A percentile compares a stretch with the other conserved stretches of the same genome.
Conservation (phyloP, 805 yeast species). For the Ogataea ganodermae region DNA sequence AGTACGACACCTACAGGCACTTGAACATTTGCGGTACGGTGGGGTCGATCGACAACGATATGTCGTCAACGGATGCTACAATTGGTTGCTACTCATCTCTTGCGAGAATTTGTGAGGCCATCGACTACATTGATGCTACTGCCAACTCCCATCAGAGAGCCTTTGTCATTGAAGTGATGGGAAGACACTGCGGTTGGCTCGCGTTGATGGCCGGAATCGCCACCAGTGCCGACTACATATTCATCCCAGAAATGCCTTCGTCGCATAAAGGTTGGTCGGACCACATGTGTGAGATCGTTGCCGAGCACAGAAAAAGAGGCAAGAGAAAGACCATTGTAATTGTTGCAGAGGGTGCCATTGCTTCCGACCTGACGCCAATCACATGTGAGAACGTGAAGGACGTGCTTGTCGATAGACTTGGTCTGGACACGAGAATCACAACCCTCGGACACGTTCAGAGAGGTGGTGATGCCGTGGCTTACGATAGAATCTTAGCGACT, state of each 20-base stretch:
- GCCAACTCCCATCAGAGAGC: constrained; percentile 84
- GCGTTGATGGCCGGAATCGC: constrained; percentile 80
- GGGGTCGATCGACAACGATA: constrained; percentile 83
- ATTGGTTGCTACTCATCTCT: constrained; percentile 81
- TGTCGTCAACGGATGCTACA: constrained; percentile 83
- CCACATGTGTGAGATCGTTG: constrained; percentile 62
- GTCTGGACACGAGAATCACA: constrained; percentile 82
- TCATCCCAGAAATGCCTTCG: constrained; percentile 81
- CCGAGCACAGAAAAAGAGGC: constrained; percentile 68
- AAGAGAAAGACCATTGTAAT: constrained; percentile 77
- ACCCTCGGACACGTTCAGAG: constrained; percentile 97
- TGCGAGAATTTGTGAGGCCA: constrained; percentile 70
- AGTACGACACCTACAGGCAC: constrained; percentile 50
- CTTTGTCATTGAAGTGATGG: constrained; percentile 85
- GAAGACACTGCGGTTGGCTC: constrained; percentile 88
- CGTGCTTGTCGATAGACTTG: constrained; percentile 59
- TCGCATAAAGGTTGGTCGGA: constrained; percentile 63
- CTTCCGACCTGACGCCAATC: constrained; percentile 66
- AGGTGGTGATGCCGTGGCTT: constrained; percentile 98
- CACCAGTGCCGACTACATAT: constrained; percentile 77
- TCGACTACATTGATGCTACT: constrained; percentile 82
- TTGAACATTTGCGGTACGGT: constrained; percentile 74
- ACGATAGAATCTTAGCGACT: constrained; percentile 88
- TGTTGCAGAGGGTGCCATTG: constrained; percentile 85
- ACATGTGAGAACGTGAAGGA: constrained; percentile 64